Conservation (phyloP, 1,284 basidiomycete genomes). For the Heterobasidion irregulare region DNA sequence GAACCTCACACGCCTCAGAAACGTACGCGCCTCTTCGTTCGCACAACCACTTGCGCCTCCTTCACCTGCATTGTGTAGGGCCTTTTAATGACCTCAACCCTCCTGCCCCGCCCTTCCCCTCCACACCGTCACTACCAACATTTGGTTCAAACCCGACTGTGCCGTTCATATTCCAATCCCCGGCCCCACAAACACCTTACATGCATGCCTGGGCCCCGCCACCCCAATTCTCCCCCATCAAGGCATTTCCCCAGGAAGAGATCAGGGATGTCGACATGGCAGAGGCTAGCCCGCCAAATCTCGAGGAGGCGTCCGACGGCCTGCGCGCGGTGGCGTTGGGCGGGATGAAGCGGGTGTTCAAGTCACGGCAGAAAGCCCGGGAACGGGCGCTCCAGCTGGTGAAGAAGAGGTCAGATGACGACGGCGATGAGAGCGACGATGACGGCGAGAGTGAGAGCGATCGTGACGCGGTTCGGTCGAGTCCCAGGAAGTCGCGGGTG, state of each 20-base stretch:
- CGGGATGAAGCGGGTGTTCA: constrained; percentile 63
- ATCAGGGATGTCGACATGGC: constrained; percentile 64
- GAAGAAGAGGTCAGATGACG: constrained; percentile 22
- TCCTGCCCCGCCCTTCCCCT: constrained; percentile 34
- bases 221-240: constrained; percentile 44
- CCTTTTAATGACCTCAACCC: constrained; percentile 43
- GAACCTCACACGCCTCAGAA: constrained; percentile 42
- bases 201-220: constrained; percentile 59
- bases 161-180: constrained; percentile 64
- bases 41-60: background rate
- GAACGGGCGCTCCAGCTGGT: constrained; percentile 20
- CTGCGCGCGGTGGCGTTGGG: constrained; percentile 48
- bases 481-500: constrained; percentile 25
- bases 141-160: constrained; percentile 52
- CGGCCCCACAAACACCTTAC: constrained; percentile 35
- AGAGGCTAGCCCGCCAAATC: constrained; percentile 53
- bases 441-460: constrained; percentile 31
- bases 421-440: constrained; percentile 25
- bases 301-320: constrained; percentile 17
- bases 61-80: constrained; percentile 28
- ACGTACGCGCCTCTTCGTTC: constrained; percentile 31
- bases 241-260: constrained; percentile 53
- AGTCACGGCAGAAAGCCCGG: constrained; percentile 44
- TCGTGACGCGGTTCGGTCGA: constrained; percentile 23
- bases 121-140: constrained; percentile 45